Percentiles rank a stretch among this genome's conserved stretches.
phyloP scores from a whole-genome alignment of 75 land plant species.

The Sequoia sempervirens region DNA sequence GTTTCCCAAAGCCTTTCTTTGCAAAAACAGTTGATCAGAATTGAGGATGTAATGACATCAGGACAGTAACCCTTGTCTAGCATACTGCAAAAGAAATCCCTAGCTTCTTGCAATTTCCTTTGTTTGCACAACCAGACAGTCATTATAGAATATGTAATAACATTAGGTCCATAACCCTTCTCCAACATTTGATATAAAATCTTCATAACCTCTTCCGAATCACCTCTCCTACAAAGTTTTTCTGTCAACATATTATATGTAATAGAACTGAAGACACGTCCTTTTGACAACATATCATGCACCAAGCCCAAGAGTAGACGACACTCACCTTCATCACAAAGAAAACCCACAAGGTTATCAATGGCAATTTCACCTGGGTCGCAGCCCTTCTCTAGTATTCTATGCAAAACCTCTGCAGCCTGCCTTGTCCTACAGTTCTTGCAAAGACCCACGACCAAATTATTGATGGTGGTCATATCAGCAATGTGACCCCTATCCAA shows the following conservation, averaged over 20 bases:
- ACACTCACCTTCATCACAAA: constrained; percentile 18
- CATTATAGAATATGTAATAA: constrained; percentile 10
- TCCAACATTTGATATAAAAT: constrained; percentile 9
- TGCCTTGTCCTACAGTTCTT: background rate
- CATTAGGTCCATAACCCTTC: constrained; percentile 6
- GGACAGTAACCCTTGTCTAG: constrained; percentile 1
- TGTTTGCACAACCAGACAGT: constrained; percentile 12
- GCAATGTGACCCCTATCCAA: constrained; percentile 10
- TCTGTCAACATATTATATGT: constrained; percentile 20
- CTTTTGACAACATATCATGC: constrained; percentile 21
- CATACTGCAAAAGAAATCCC: constrained; percentile 6
- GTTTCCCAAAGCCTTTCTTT: constrained; percentile 10
- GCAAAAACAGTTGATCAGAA: constrained; percentile 9
- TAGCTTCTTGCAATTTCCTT: constrained; percentile 10
- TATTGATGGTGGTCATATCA: constrained; percentile 11
- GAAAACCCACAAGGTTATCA: constrained; percentile 24
- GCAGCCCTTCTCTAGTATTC: constrained; percentile 2
- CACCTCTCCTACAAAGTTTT: constrained; percentile 8
- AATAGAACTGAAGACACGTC: constrained; percentile 20
- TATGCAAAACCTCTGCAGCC: constrained; percentile 12
- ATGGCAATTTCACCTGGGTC: constrained; percentile 23
- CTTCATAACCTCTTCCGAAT: constrained; percentile 16
- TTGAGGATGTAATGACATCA: constrained; percentile 12
- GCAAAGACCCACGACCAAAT: constrained; percentile 16
- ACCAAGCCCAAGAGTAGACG: constrained; percentile 15